phyloP scores from a whole-genome alignment of 495 filamentous ascomycete genomes.

The Podospora tetraspora region DNA sequence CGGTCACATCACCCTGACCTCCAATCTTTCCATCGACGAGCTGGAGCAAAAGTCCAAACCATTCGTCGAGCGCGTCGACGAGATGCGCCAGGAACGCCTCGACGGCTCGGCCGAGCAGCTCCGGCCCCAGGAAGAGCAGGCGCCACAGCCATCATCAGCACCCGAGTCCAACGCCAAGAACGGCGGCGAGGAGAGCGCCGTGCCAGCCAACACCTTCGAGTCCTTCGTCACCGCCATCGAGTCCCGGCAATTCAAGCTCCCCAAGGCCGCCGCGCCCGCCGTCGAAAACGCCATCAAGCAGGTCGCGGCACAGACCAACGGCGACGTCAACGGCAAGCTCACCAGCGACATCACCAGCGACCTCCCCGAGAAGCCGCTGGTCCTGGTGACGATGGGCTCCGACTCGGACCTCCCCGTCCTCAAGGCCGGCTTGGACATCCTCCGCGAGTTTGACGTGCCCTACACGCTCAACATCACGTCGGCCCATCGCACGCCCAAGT shows the following conservation, averaged over 20 bases:
- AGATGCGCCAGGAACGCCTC: slow-evolving; percentile 57
- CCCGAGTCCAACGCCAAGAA: neutral
- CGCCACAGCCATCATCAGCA: neutral
- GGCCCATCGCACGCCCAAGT: slow-evolving; percentile 82
- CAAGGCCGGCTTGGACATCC: slow-evolving; percentile 66
- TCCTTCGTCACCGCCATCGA: slow-evolving; percentile 1
- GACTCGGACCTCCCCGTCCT: slow-evolving; percentile 85
- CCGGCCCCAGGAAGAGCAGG: slow-evolving; percentile 19
- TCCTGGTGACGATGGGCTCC: slow-evolving; percentile 91
- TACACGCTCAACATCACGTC: slow-evolving; percentile 81
- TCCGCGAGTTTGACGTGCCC: slow-evolving; percentile 69
- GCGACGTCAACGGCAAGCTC: neutral
- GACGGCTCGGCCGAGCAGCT: slow-evolving; percentile 19
- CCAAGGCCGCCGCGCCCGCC: neutral
- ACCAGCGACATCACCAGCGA: neutral
- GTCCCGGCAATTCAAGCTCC: neutral
- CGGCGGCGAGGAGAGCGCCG: neutral
- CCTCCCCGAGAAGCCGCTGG: slow-evolving; percentile 43
- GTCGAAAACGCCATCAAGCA: neutral
- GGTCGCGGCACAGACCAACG: neutral
- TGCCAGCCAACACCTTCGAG: neutral
- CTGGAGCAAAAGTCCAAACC: slow-evolving; percentile 66
- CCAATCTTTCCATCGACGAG: slow-evolving; percentile 58
- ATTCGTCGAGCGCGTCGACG: slow-evolving; percentile 57
- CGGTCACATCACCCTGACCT: slow-evolving; percentile 79